Evolutionary conservation across 345 rosid genomes (phyloP).

Genomic region (Stellera chamaejasme): DNA sequence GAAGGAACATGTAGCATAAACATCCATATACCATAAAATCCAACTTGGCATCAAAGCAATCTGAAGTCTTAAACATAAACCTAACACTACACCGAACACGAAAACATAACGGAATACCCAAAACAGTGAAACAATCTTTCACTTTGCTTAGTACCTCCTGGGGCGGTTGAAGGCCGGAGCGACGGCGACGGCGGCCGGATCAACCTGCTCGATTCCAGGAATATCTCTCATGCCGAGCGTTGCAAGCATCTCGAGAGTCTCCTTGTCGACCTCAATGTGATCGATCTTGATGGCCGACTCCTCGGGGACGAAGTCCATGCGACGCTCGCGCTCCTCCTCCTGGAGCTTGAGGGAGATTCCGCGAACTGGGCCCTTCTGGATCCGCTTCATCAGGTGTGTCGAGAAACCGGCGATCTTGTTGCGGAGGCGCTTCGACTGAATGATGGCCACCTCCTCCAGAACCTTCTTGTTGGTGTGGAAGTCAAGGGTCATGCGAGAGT

Average conservation of each 20-base stretch:
- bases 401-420: constrained; percentile 76
- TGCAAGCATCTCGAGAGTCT: constrained; percentile 59
- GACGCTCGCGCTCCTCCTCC: constrained; percentile 73
- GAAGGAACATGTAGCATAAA: too few relatives aligned
- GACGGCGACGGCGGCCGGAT: constrained; percentile 23
- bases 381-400: constrained; percentile 64
- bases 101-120: neutral
- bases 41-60: too few relatives aligned
- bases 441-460: constrained; percentile 57
- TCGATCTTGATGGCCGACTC: constrained; percentile 59
- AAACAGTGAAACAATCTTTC: neutral
- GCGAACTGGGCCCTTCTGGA: constrained; percentile 66
- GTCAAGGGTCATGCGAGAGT: constrained; percentile 59
- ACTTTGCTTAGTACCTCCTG: constrained; percentile 21
- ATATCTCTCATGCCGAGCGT: constrained; percentile 49
- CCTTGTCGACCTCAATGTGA: constrained; percentile 54
- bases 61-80: too few relatives aligned
- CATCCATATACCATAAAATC: too few relatives aligned
- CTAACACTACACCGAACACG: too few relatives aligned
- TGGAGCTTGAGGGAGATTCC: constrained; percentile 68
- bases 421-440: constrained; percentile 61
- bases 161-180: constrained; percentile 15
- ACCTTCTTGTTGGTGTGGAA: constrained; percentile 74
- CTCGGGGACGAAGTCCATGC: constrained; percentile 70
- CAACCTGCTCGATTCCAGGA: constrained; percentile 34